Evolutionary conservation across 108 stramenopile species (phyloP).

Genomic region (Fistulifera solaris): DNA sequence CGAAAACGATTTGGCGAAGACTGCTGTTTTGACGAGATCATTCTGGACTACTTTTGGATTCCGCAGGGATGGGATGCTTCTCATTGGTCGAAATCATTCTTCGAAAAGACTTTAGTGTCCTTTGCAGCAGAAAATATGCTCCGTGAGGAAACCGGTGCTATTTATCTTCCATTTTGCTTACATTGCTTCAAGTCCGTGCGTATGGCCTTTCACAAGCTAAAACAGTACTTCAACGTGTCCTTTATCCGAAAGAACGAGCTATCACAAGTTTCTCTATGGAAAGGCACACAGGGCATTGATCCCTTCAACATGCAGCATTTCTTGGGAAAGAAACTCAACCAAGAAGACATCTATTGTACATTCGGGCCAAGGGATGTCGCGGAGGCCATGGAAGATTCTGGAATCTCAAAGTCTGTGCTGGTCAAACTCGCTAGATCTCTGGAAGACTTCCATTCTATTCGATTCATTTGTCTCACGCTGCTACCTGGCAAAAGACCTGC

Average conservation of each 20-base stretch:
- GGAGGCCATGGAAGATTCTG: slow-evolving; percentile 38
- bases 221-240: slow-evolving; percentile 51
- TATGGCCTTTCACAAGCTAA: slow-evolving; percentile 26
- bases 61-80: slow-evolving; percentile 40
- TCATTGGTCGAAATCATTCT: slow-evolving; percentile 58
- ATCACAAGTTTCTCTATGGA: slow-evolving; percentile 57
- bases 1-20: slow-evolving; percentile 31
- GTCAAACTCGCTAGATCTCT: slow-evolving; percentile 36
- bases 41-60: slow-evolving; percentile 79
- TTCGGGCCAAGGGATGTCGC: slow-evolving; percentile 42
- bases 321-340: not conserved
- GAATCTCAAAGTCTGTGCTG: slow-evolving; percentile 41
- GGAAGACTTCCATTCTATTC: slow-evolving; percentile 41
- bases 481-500: slow-evolving; percentile 22
- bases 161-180: slow-evolving; percentile 71
- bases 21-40: slow-evolving; percentile 52
- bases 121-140: slow-evolving; percentile 43
- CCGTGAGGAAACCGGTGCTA: slow-evolving; percentile 31
- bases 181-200: slow-evolving; percentile 59
- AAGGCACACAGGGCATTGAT: slow-evolving; percentile 62
- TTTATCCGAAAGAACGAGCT: slow-evolving; percentile 55
- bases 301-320: slow-evolving; percentile 33
- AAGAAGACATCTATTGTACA: slow-evolving; percentile 71
- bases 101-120: slow-evolving; percentile 46
- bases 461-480: slow-evolving; percentile 39